Evolutionary conservation across 352 stramenopile genomes (phyloP).

Genomic region (Aphanomyces astaci): DNA sequence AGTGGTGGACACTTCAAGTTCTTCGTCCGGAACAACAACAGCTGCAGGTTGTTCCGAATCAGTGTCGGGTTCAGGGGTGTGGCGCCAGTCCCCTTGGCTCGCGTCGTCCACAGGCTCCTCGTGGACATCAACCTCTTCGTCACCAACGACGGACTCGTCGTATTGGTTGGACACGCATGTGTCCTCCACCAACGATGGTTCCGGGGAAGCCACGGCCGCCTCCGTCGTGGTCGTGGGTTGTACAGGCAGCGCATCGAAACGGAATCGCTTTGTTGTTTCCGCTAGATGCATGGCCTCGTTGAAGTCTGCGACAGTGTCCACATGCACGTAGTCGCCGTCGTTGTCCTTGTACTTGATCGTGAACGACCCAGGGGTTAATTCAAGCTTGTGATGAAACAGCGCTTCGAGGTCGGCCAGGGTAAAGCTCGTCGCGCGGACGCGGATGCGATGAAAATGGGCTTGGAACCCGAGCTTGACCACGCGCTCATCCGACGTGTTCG

Average conservation of each 20-base stretch:
- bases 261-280: not conserved
- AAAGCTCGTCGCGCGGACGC: not conserved
- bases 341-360: slow-evolving; percentile 21
- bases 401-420: slow-evolving; percentile 1
- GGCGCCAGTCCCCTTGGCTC: slow-evolving; percentile 16
- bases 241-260: slow-evolving; percentile 1
- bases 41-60: too few species aligned
- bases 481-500: not conserved
- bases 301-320: slow-evolving; percentile 9
- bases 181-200: not conserved
- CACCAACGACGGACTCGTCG: too few species aligned
- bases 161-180: not conserved
- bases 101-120: slow-evolving; percentile 32
- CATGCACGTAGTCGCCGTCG: slow-evolving; percentile 12
- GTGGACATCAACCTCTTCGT: too few species aligned
- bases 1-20: not conserved
- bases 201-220: not conserved
- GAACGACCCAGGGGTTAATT: not conserved
- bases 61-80: not conserved
- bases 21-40: too few species aligned
- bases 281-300: slow-evolving; percentile 11
- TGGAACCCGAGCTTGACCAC: slow-evolving; percentile 17
- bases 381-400: slow-evolving; percentile 3
- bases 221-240: not conserved
- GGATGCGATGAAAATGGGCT: slow-evolving; percentile 14